Evolutionary conservation across 257 asterid genomes (phyloP).

Genomic region (Nyctanthes arbortristis): DNA sequence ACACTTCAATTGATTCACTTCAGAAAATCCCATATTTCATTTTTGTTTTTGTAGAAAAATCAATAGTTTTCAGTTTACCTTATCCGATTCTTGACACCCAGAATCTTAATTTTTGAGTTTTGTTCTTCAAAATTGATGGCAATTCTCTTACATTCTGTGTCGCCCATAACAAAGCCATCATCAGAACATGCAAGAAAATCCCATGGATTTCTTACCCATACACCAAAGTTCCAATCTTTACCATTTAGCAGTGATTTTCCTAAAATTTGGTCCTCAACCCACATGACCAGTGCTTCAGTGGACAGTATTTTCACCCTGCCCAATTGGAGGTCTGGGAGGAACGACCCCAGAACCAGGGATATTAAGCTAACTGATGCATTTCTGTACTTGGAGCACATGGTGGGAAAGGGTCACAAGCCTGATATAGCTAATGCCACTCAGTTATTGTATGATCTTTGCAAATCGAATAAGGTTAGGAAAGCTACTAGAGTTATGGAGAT

Average conservation of each 20-base stretch:
- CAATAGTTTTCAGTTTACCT: not conserved
- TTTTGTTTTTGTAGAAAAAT: slow-evolving; percentile 1
- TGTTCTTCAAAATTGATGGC: slow-evolving; percentile 43
- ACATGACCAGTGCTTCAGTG: slow-evolving; percentile 36
- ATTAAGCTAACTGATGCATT: slow-evolving; percentile 66
- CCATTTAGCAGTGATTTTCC: slow-evolving; percentile 33
- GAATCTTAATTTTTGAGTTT: slow-evolving; percentile 18
- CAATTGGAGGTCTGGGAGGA: slow-evolving; percentile 71
- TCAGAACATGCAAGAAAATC: slow-evolving; percentile 40
- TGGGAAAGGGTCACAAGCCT: slow-evolving; percentile 71
- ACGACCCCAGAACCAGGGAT: slow-evolving; percentile 61
- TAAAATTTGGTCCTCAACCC: slow-evolving; percentile 49
- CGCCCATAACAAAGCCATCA: slow-evolving; percentile 55
- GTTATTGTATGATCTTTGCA: slow-evolving; percentile 81
- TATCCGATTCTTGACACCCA: not conserved
- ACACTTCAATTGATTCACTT: not conserved
- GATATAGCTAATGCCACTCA: slow-evolving; percentile 66
- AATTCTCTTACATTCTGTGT: slow-evolving; percentile 52
- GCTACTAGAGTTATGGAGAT: slow-evolving; percentile 84
- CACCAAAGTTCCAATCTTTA: slow-evolving; percentile 46
- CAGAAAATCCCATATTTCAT: not conserved
- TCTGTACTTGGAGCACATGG: slow-evolving; percentile 74
- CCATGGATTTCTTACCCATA: slow-evolving; percentile 35
- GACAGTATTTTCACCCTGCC: slow-evolving; percentile 62
- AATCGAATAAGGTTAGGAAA: slow-evolving; percentile 61